Evolutionary conservation across 148 eudicot genomes (phyloP).

Genomic region (Rhododendron molle): DNA sequence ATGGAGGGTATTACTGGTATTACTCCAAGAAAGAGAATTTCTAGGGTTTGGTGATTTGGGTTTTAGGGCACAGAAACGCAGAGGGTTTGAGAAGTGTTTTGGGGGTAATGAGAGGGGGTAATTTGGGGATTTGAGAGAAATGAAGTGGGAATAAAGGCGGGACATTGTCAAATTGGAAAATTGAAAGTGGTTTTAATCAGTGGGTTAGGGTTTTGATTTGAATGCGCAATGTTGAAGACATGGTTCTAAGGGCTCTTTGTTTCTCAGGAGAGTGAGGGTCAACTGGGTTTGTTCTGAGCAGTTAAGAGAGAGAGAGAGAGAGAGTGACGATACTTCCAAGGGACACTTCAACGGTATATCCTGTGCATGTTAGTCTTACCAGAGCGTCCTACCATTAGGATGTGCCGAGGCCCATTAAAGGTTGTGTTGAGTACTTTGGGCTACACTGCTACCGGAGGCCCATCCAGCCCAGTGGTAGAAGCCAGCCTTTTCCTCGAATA

Average conservation of each 20-base stretch:
- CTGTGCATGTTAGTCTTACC: background rate
- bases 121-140: slow-evolving; percentile 22
- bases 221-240: background rate
- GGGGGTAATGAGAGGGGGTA: slow-evolving; percentile 1
- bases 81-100: slow-evolving; percentile 10
- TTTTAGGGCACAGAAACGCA: slow-evolving; percentile 16
- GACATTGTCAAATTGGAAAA: slow-evolving; percentile 15
- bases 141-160: slow-evolving; percentile 19
- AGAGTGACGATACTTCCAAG: background rate
- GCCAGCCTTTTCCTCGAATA: background rate
- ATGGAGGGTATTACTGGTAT: slow-evolving; percentile 10
- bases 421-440: background rate
- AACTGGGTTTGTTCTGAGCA: background rate
- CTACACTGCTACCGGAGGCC: background rate
- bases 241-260: background rate
- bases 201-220: background rate
- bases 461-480: background rate
- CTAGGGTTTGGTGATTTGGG: background rate
- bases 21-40: slow-evolving; percentile 5
- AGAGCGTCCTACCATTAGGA: background rate
- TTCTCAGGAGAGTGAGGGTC: background rate
- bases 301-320: background rate
- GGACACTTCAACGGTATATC: background rate
- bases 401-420: background rate
- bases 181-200: background rate